Percentiles rank a stretch among this genome's conserved stretches.
These are phyloP conservation scores for Diutina sp. DNA, from an alignment of 1,139 yeast genomes.

Conservation along the genomic window DNA sequence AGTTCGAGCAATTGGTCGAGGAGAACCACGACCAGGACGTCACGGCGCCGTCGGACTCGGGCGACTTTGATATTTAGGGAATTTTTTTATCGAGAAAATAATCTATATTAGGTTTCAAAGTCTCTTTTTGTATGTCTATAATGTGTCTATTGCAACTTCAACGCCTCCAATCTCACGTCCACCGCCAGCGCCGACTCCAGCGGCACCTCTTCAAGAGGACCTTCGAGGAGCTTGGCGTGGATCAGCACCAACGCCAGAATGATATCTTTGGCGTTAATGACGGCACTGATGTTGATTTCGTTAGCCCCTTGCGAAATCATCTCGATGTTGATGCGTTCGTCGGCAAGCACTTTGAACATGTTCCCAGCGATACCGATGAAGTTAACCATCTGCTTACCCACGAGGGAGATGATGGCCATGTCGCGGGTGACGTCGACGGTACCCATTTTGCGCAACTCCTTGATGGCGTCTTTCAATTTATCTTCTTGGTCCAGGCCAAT, in stretches of 20 bases:
- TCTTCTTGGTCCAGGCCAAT: slow-evolving; percentile 51
- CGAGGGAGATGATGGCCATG: slow-evolving; percentile 85
- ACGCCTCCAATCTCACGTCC: slow-evolving; percentile 24
- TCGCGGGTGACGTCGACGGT: slow-evolving; percentile 77
- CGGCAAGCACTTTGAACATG: slow-evolving; percentile 91
- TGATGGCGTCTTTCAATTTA: slow-evolving; percentile 54
- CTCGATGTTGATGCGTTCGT: slow-evolving; percentile 84
- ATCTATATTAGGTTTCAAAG: not conserved
- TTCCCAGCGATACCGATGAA: slow-evolving; percentile 94
- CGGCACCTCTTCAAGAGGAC: slow-evolving; percentile 13
- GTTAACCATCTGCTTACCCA: slow-evolving; percentile 95
- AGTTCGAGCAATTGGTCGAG: slow-evolving; percentile 48
- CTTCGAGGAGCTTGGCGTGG: slow-evolving; percentile 65
- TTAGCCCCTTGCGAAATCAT: slow-evolving; percentile 98
- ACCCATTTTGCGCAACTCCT: slow-evolving; percentile 70
- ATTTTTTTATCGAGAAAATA: not conserved
- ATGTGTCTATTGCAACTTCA: slow-evolving; percentile 9
- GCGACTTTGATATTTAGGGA: slow-evolving; percentile 30
- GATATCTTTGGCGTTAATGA: slow-evolving; percentile 73
- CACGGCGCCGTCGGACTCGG: slow-evolving; percentile 17
- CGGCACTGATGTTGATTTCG: slow-evolving; percentile 93
- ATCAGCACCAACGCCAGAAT: slow-evolving; percentile 76
- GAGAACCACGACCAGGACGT: slow-evolving; percentile 17
- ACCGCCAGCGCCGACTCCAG: slow-evolving; percentile 18
- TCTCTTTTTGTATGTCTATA: not conserved